phyloP scores from a whole-genome alignment of 2,329 filamentous ascomycete species.

The Fusarium ramigenum region DNA sequence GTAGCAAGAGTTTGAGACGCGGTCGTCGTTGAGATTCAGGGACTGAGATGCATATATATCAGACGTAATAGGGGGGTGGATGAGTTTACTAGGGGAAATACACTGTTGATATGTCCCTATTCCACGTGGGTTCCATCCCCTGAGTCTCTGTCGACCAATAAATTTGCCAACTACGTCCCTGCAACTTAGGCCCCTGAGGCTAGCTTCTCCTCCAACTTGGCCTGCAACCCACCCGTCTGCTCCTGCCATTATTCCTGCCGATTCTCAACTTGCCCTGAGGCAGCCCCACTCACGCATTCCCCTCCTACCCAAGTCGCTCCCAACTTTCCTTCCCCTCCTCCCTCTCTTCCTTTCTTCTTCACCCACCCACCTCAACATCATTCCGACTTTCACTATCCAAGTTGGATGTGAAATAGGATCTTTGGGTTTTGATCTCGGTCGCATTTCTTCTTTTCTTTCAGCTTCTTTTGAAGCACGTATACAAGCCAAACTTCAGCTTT shows the following conservation, averaged over 20 bases:
- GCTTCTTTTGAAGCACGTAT: constrained; percentile 17
- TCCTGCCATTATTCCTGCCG: constrained; percentile 11
- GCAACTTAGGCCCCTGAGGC: not conserved
- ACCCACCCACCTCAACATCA: constrained; percentile 16
- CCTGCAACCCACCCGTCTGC: constrained; percentile 7
- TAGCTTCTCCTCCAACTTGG: not conserved
- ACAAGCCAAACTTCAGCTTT: not conserved
- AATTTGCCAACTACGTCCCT: not conserved
- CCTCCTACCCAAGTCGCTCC: constrained; percentile 8
- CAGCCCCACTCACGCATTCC: constrained; percentile 2
- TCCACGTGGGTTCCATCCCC: not conserved
- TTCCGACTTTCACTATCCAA: constrained; percentile 21
- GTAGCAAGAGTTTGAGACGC: constrained; percentile 14
- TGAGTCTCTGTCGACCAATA: constrained; percentile 2
- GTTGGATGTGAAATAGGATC: constrained; percentile 16
- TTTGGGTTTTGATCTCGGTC: constrained; percentile 30
- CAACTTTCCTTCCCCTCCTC: constrained; percentile 2
- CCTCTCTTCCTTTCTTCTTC: not conserved
- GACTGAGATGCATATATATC: constrained; percentile 2
- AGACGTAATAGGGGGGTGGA: not conserved
- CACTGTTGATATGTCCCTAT: not conserved
- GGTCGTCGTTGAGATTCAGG: not conserved
- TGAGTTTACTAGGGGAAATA: not conserved
- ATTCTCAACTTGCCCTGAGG: constrained; percentile 1
- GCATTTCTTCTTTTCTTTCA: constrained; percentile 18